Percentiles rank a stretch among this genome's conserved stretches.
phyloP scores from a whole-genome alignment of 768 basidiomycete genomes.

The Dioszegia aurantiaca region DNA sequence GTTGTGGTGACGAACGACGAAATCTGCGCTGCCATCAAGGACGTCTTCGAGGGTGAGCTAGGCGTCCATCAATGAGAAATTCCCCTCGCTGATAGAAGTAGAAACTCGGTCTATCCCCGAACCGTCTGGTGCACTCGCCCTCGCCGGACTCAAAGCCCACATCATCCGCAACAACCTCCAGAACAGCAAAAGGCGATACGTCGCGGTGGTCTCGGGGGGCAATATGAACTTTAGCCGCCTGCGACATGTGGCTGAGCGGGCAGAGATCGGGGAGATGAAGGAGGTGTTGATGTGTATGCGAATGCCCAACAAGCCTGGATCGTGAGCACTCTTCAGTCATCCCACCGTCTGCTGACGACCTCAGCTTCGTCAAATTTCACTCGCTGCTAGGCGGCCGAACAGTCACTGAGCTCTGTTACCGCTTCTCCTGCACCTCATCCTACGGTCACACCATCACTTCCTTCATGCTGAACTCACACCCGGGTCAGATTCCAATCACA shows the following conservation, averaged over 20 bases:
- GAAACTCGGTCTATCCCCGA: conserved; percentile 96
- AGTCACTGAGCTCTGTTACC: conserved; percentile 93
- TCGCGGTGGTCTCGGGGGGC: conserved; percentile 88
- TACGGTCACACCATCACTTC: conserved; percentile 85
- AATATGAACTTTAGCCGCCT: conserved; percentile 99
- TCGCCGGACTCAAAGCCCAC: conserved; percentile 89
- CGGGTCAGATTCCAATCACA: conserved; percentile 58
- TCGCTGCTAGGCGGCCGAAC: conserved; percentile 82
- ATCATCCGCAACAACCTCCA: conserved; percentile 76
- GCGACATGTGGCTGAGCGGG: conserved; percentile 96
- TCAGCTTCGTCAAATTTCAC: conserved; percentile 82
- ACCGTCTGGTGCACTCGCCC: conserved; percentile 86
- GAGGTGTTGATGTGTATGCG: conserved; percentile 92
- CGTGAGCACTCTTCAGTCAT: conserved; percentile 56
- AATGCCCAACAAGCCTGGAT: conserved; percentile 88
- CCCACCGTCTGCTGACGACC: background rate
- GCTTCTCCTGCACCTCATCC: conserved; percentile 66
- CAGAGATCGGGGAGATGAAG: conserved; percentile 90
- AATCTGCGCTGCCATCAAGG: conserved; percentile 97
- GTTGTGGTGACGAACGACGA: conserved; percentile 90
- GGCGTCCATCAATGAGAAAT: background rate
- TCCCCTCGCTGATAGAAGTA: conserved; percentile 48
- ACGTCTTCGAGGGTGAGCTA: conserved; percentile 85
- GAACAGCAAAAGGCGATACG: conserved; percentile 80
- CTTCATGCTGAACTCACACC: conserved; percentile 69